Conservation (phyloP, 2,329 filamentous ascomycete species). For the Colletotrichum theobromicola region DNA sequence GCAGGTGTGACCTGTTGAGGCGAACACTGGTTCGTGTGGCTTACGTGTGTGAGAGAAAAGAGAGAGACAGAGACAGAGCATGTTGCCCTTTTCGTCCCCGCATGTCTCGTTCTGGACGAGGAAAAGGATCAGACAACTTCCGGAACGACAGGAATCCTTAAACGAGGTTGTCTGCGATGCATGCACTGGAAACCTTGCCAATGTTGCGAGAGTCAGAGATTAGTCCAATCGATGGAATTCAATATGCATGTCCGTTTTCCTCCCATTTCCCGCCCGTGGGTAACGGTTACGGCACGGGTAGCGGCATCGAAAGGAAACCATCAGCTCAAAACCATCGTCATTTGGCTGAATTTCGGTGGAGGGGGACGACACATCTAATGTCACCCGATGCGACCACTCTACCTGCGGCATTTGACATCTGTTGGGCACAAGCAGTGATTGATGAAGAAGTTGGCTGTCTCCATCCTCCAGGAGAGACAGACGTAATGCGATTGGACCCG, state of each 20-base stretch:
- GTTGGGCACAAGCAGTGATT: not conserved
- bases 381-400: not conserved
- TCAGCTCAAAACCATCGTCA: not conserved
- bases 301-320: not conserved
- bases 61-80: not conserved
- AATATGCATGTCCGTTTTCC: not conserved
- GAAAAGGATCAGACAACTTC: not conserved
- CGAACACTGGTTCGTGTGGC: not conserved
- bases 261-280: not conserved
- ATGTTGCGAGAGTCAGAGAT: not conserved
- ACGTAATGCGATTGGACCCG: accelerated
- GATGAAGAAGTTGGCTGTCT: not conserved
- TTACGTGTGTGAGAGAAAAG: not conserved
- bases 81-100: not conserved
- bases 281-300: not conserved
- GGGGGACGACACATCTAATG: not conserved
- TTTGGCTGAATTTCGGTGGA: not conserved
- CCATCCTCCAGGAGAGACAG: not conserved
- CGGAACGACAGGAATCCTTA: not conserved
- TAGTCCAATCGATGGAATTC: not conserved
- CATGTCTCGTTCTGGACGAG: not conserved
- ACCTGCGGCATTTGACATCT: not conserved
- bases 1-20: not conserved
- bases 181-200: slow-evolving; percentile 3
- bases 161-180: not conserved